Percentiles rank a stretch among this genome's conserved stretches.
Evolutionary conservation across 2,329 filamentous ascomycete genomes (phyloP).

Genomic region (Venturia oleaginea): DNA sequence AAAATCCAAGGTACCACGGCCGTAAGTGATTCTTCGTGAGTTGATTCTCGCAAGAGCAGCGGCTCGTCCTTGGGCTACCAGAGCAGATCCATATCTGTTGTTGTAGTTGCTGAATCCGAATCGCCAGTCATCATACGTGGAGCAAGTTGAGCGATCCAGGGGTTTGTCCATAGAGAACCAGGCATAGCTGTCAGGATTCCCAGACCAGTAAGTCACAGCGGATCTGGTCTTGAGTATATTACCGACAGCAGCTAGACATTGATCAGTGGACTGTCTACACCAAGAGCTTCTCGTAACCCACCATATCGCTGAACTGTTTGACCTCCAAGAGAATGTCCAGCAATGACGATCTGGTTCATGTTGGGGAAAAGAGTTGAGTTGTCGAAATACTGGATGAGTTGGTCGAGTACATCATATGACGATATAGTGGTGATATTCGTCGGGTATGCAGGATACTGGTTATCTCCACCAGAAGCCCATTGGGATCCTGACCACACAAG

Average conservation of each 20-base stretch:
- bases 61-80: constrained; percentile 23
- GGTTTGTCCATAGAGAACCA: constrained; percentile 26
- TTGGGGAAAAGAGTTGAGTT: constrained; percentile 13
- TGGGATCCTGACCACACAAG: constrained; percentile 15
- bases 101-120: constrained; percentile 27
- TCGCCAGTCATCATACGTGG: constrained; percentile 27
- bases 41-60: constrained; percentile 27
- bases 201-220: constrained; percentile 13
- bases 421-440: constrained; percentile 11
- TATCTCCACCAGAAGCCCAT: constrained; percentile 14
- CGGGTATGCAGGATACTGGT: constrained; percentile 13
- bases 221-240: constrained; percentile 1
- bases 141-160: constrained; percentile 22
- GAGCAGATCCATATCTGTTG: constrained; percentile 18
- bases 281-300: background rate
- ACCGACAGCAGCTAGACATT: background rate
- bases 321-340: constrained; percentile 14
- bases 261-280: background rate
- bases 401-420: constrained; percentile 13
- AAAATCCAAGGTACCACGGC: constrained; percentile 25
- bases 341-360: constrained; percentile 14
- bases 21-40: constrained; percentile 26
- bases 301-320: constrained; percentile 14
- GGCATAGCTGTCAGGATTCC: constrained; percentile 22
- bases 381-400: constrained; percentile 14